Conservation (phyloP, 177 flowering plant genomes). For the Tripterygium wilfordii region DNA sequence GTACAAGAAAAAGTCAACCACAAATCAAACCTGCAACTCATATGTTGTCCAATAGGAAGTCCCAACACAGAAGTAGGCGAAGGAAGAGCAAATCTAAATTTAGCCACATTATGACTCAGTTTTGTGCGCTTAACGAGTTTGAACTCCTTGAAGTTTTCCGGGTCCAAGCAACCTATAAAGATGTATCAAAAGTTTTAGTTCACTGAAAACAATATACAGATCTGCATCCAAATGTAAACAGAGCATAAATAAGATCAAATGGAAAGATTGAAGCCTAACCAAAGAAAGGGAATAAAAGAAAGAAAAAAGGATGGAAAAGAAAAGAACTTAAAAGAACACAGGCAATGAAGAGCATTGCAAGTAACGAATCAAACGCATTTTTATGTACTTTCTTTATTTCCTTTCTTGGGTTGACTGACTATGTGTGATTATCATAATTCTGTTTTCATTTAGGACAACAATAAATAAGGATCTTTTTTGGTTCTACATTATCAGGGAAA, state of each 20-base stretch:
- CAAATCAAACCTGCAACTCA: conserved; percentile 62
- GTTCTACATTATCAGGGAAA: too few relatives aligned
- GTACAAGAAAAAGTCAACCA: not conserved
- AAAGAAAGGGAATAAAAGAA: not conserved
- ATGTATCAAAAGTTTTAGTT: not conserved
- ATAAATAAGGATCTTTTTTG: too few relatives aligned
- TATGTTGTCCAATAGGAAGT: conserved; percentile 88
- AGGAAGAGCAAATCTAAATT: conserved; percentile 72
- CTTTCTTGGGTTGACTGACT: too few relatives aligned
- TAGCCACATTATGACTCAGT: conserved; percentile 85
- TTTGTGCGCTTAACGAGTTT: conserved; percentile 64
- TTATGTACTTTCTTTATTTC: too few relatives aligned
- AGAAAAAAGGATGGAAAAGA: not conserved
- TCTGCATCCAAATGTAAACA: not conserved
- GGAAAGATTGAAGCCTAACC: too few relatives aligned
- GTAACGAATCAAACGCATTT: too few relatives aligned
- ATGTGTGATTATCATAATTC: too few relatives aligned
- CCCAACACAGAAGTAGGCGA: conserved; percentile 73
- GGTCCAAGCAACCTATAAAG: conserved; percentile 14
- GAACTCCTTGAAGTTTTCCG: conserved; percentile 14
- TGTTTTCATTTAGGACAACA: too few relatives aligned
- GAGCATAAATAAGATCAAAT: not conserved
- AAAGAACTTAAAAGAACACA: too few relatives aligned
- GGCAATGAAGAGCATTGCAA: too few relatives aligned
- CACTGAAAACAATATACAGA: not conserved